Evolutionary conservation across 1,284 basidiomycete genomes (phyloP), one percentile per base, ranked within the genome.

Genomic region (Chalciporus sp.): DNA sequence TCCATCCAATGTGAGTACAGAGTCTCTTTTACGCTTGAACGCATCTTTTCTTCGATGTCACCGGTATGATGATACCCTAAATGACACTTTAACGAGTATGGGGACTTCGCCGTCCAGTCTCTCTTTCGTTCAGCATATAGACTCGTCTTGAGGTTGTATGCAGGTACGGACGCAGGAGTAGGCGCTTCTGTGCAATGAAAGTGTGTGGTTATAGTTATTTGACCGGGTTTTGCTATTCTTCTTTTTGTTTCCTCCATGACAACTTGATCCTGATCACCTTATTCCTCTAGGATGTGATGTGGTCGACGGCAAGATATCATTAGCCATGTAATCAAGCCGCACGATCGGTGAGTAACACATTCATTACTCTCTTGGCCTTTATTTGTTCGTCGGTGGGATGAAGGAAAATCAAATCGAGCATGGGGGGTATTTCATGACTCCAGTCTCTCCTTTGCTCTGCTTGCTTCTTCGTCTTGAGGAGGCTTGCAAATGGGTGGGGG

Each of bases 151-250:
- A 65, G 66, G 58, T 14, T 67, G 58, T 55, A 56, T 72, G 67
- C 61, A 68, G 51, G 67, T 70, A 70, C 58, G 67, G 68, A 61
- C 49, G 67, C 52, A 58, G 68, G 66, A 19, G 69, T 61, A 54
- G 67, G 51, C 69, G 67, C 65, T 68, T 70, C 69, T 58, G 59
- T 55, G 59, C 64, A 47, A 67, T 68, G 67, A 71, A 41, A 57
- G 56, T 35, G 58, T 70, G 60, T 60, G 66, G 67, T 68, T 70
- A 68, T 68, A 68, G 69, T 68, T 68, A 68, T 68, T 70, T 68
- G 66, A 68, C 53, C 66, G 35, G 42, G 3, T 19, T 14, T 20
- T 14, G 31, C 37, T 45, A 26, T 20, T 3, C n/a, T 53, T 43
- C 27, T 23, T 12, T 29, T 14, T 45, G 5, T 19, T 35, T 9